Percentiles rank a stretch among this genome's conserved stretches.
Evolutionary conservation across 2,329 filamentous ascomycete genomes (phyloP).

Genomic region (Alternaria gansuensis): DNA sequence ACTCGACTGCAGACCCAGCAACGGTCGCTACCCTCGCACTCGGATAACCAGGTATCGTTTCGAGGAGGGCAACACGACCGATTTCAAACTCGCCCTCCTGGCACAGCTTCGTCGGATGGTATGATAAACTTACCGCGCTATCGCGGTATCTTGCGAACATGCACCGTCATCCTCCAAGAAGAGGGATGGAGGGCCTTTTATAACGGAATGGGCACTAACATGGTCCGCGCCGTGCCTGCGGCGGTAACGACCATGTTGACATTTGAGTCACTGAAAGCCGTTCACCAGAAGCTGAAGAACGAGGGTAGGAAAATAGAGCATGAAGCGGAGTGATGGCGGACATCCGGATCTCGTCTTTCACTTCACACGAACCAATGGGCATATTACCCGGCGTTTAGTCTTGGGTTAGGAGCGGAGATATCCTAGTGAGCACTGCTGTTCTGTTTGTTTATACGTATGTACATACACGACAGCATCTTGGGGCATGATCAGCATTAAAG

Average conservation of each 20-base stretch:
- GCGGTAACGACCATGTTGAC: conserved; percentile 98
- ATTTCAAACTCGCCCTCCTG: conserved; percentile 57
- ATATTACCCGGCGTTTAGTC: conserved; percentile 32
- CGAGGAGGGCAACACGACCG: conserved; percentile 46
- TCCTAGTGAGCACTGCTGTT: conserved; percentile 32
- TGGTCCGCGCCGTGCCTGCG: conserved; percentile 93
- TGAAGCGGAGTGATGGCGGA: conserved; percentile 17
- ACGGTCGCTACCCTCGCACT: conserved; percentile 64
- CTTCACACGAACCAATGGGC: conserved; percentile 10
- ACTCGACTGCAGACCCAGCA: conserved; percentile 95
- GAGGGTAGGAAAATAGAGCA: conserved; percentile 55
- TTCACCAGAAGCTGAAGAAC: conserved; percentile 62
- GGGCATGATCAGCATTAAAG: conserved; percentile 31
- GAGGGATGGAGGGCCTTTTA: conserved; percentile 98
- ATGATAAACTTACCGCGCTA: conserved; percentile 69
- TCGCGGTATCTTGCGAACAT: conserved; percentile 80
- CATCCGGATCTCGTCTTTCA: conserved; percentile 1
- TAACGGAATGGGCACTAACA: conserved; percentile 95
- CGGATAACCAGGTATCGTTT: conserved; percentile 62
- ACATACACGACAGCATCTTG: conserved; percentile 37
- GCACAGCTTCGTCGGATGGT: conserved; percentile 63
- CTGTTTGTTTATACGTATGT: conserved; percentile 32
- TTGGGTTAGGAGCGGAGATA: conserved; percentile 26
- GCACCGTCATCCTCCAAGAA: conserved; percentile 82
- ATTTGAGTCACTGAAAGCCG: conserved; percentile 77